Evolutionary conservation across 768 basidiomycete genomes (phyloP), one percentile per base, ranked within the genome.

Genomic region (Cyclocybe cylindracea): DNA sequence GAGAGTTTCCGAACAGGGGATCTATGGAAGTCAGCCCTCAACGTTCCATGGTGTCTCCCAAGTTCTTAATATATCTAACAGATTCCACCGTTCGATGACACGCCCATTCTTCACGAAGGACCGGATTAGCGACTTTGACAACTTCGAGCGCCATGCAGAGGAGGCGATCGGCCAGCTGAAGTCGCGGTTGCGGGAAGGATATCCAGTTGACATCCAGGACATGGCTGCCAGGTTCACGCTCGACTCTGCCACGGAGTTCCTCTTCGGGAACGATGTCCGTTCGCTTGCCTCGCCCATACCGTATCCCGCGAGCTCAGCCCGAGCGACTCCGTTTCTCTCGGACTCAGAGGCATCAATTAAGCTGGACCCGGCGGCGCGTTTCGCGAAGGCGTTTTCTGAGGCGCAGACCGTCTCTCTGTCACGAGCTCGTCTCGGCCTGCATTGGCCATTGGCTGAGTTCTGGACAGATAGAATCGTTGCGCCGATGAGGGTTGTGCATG

Each of bases 51-150:
- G 6, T 32, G 3, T 7, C 10, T 16, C 34, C 24, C 16, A 1
- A 16, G 16, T 16, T 16, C 16, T 16, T 16, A 16, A 16, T 16
- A 16, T 16, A 16, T 16, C 16, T 16, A 16, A 16, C 16, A 16
- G 83, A 58, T 77, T 83, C 55, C 84, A 87, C 59, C 80, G 86
- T 7, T 64, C 76, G 2, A 83, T 87, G 73, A 82, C 85, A 0
- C 80, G 87, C 1, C 86, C 86, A 0, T 88, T 87, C 70, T 87
- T 88, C 69, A 78, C 63, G 53, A 76, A 73, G 35, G 85, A 86
- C 16, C 69, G 75, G 50, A 78, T 85, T 39, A 78, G 75, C 45
- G 77, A 85, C 59, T 86, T 85, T 54, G 81, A 84, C 19, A 80
- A 78, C 24, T 85, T 86, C 57, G 81, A 78, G 40, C 69, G 76